Evolutionary conservation across 1,139 yeast genomes (phyloP), one percentile per base, ranked within the genome.

Genomic region (Zygosaccharomyces pseudobailii): DNA sequence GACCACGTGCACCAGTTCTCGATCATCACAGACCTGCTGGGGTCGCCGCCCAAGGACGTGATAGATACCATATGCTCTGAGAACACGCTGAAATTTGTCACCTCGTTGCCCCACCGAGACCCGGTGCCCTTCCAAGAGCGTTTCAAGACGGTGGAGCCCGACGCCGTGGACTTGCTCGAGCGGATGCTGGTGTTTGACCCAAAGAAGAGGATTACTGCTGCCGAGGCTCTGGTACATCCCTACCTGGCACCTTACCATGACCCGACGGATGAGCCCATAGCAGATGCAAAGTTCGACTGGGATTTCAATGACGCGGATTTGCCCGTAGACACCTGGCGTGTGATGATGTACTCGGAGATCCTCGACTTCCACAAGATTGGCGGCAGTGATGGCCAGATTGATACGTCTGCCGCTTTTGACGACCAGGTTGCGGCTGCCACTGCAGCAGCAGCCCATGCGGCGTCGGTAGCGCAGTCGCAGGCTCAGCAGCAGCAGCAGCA

Each of bases 1-100:
- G 98, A 94, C 67, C 99, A 92, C 65, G 97, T 92, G 49, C 97
- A 92, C 68, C 99, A 92, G 73, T 92, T 94, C 65, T 85, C 95
- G 31, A 92, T 92, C 65, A 92, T 92, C 58, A 92, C 98, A 6
- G 98, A 94, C 71, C 76, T 92, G 54, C 74, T 92, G 55, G 99
- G 99, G 0, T 86, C 96, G 3, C 99, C 98, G 8, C 98, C 98
- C 3, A 82, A 82, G 40, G 97, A 90, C 66, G 97, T 92, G 30
- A 90, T 92, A 58, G 92, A 89, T 63, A 90, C 98, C 24, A 92
- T 92, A 60, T 90, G 96, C 61, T 85, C 95, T 6, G 97, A 92
- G 67, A 92, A 92, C 68, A 92, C 99, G 5, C 74, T 92, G 56
- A 80, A 95, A 59, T 92, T 94, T 68, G 98, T 92, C 45, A 90